These are phyloP conservation scores for Vigna angularis DNA, from an alignment of 306 rosid species.

Conservation along the genomic window DNA sequence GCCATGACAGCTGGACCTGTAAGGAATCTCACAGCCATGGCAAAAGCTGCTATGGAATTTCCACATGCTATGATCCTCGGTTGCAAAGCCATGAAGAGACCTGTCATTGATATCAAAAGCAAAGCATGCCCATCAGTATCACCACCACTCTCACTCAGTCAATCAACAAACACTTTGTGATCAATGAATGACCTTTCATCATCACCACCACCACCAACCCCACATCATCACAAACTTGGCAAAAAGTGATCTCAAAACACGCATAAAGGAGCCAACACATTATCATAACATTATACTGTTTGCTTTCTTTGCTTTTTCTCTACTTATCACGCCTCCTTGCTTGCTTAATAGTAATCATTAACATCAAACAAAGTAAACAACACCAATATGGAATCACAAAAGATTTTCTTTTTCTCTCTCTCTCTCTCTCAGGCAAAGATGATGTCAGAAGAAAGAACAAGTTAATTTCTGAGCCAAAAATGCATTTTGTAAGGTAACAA, in stretches of 20 bases:
- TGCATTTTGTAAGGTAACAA: not conserved
- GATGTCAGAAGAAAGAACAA: conserved; percentile 37
- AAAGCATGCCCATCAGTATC: conserved; percentile 54
- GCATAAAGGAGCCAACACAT: conserved; percentile 52
- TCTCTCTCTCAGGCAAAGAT: conserved; percentile 31
- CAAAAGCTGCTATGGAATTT: conserved; percentile 85
- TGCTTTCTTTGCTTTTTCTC: conserved; percentile 40
- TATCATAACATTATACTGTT: conserved; percentile 51
- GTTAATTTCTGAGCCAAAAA: not conserved
- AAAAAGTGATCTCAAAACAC: conserved; percentile 44
- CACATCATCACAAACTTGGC: conserved; percentile 45
- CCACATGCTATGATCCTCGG: conserved; percentile 99
- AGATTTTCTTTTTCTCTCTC: not conserved
- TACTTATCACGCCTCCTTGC: conserved; percentile 30
- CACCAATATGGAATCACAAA: conserved; percentile 4
- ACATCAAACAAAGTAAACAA: conserved; percentile 35
- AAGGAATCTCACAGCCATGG: conserved; percentile 99
- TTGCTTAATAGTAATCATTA: conserved; percentile 39
- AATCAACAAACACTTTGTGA: conserved; percentile 36
- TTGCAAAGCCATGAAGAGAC: conserved; percentile 98
- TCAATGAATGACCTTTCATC: conserved; percentile 63
- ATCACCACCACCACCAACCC: conserved; percentile 56
- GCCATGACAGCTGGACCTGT: conserved; percentile 99
- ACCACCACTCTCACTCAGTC: conserved; percentile 47
- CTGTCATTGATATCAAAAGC: conserved; percentile 59